Evolutionary conservation across 257 asterid genomes (phyloP), one percentile per base, ranked within the genome.

Genomic region (Nicotiana paniculata): DNA sequence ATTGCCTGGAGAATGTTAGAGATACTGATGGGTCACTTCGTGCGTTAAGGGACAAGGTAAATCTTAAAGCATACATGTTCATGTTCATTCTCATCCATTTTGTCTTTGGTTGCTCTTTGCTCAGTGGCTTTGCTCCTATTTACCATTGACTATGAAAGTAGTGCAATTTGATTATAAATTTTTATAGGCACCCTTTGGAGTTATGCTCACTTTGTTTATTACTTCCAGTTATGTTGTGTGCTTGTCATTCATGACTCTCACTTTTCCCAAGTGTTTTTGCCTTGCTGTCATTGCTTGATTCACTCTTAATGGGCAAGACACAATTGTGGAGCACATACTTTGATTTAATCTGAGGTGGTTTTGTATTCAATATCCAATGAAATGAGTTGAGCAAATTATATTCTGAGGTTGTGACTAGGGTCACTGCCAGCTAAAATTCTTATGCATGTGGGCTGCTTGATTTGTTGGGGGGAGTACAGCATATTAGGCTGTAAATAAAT

Each of bases 11-110:
- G n/a, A 93, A 90, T 18, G 97, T 93, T 63, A 64, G 87, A 21
- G 98, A 96, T 85, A 89, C 97, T 53, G 99, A 96, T 70, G 99
- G 99, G 84, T 94, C 98, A 0, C 93, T 96, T 61, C 97, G 98
- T 72, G 91, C 97, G 77, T 86, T 96, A 91, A 92, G 95, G 91
- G 89, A 92, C 15, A 94, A 94, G 97, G 99, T 93, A 82, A 74
- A 82, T 74, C 28, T 26, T 26, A 74, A 9, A 48, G 9, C 62
- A 72, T 26, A 24, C 26, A 48, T 13, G 2, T 26, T 70, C 59
- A n/a, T 70, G 59, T 70, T 74, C 39, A 74, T 26, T 48, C 26
- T 26, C 43, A 11, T 26, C 28, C 26, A 58, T 58, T 57, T 57
- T 58, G 26, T 18, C 64, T 58, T 58, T 58, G n/a, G 6, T 58